Percentiles rank a stretch among this genome's conserved stretches.
Conservation (phyloP, 148 eudicot genomes). For the Vaccinium myrtillus region DNA sequence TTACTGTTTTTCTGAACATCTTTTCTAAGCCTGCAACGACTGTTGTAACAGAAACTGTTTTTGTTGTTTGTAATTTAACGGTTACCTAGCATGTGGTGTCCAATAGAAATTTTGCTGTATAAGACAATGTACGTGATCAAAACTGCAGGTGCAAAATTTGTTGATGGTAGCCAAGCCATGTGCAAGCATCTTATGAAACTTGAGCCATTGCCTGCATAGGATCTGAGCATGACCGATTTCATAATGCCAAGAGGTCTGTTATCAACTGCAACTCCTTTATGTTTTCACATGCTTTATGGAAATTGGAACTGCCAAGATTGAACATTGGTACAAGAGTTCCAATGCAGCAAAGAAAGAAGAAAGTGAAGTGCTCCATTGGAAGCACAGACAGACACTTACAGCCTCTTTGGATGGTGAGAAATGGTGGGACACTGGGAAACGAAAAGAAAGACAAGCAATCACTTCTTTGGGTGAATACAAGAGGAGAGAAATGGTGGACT, state of each 20-base stretch:
- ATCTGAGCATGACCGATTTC: background rate
- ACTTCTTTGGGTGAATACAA: background rate
- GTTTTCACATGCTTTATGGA: background rate
- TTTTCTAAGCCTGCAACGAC: background rate
- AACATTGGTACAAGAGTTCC: background rate
- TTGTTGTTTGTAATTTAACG: background rate
- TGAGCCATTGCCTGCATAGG: background rate
- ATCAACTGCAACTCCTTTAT: no score
- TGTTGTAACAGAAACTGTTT: background rate
- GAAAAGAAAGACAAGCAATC: background rate
- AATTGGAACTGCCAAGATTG: background rate
- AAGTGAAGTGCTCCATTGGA: background rate
- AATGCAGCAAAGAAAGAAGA: background rate
- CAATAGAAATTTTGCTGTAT: background rate
- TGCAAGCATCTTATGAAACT: background rate
- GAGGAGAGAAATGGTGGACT: background rate
- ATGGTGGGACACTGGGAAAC: background rate
- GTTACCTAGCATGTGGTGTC: constrained; percentile 3
- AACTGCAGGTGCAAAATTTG: background rate
- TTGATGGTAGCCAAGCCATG: background rate
- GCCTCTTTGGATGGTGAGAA: background rate
- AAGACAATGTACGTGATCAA: background rate
- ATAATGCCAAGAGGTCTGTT: background rate
- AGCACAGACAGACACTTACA: background rate
- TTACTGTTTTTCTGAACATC: background rate